Evolutionary conservation across 139 green algal genomes (phyloP).

Genomic region (Yamagishiella unicocca): DNA sequence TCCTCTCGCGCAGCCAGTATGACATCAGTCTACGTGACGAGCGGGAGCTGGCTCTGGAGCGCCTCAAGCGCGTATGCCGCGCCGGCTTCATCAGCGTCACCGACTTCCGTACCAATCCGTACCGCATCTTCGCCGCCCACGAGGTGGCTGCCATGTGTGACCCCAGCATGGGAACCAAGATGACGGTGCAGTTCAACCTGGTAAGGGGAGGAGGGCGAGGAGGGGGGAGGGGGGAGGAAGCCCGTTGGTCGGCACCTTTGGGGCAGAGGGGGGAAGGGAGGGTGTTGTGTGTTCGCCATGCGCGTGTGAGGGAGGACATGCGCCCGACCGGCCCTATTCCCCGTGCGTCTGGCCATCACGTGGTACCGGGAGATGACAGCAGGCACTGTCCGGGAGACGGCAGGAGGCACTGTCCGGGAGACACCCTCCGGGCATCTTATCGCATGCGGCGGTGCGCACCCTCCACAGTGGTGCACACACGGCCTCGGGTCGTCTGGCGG

Average conservation of each 20-base stretch:
- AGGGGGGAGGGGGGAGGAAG: neutral
- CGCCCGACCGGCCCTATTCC: no score
- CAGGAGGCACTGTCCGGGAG: no score
- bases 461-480: no score
- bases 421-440: no score
- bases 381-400: no score
- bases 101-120: slow-evolving; percentile 38
- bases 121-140: slow-evolving; percentile 91
- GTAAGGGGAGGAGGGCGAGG: slow-evolving; percentile 55
- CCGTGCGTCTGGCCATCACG: no score
- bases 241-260: neutral
- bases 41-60: slow-evolving; percentile 84
- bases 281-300: no score
- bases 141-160: slow-evolving; percentile 85
- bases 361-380: no score
- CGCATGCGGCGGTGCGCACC: no score
- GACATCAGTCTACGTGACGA: slow-evolving; percentile 86
- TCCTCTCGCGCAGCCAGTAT: slow-evolving; percentile 54
- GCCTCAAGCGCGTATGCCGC: slow-evolving; percentile 82
- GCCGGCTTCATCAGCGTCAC: slow-evolving; percentile 81
- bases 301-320: no score
- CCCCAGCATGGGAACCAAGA: slow-evolving; percentile 89
- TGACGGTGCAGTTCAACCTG: slow-evolving; percentile 90
- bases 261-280: neutral
- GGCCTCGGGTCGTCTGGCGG: no score